Evolutionary conservation across 345 rosid genomes (phyloP), one percentile per base, ranked within the genome.

Genomic region (Gossypium bickii): DNA sequence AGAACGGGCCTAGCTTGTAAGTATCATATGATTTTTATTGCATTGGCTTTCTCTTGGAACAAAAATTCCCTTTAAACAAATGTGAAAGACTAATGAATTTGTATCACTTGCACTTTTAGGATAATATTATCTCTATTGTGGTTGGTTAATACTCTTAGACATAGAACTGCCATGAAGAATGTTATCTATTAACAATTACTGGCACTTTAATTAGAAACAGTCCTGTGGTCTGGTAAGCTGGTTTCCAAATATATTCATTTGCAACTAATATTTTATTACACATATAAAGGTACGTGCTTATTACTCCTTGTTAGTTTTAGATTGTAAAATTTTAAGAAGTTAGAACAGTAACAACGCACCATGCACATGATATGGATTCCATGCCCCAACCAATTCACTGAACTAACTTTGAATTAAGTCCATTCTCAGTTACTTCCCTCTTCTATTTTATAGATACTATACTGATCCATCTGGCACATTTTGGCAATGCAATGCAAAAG

Each of bases 401-500:
- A 45, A 15, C n/a, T 13, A 38, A 55, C 15, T 41, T 71, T 71
- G 74, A 71, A 1, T 20, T 71, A 44, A 34, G 2, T 18, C 27
- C 64, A 20, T 13, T 56, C 63, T 58, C 18, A 52, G 17, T 55
- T 57, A 15, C 62, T 41, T 71, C 2, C 1, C 15, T 57, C 60
- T 41, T 74, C 22, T 69, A 6, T 74, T 69, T 9, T 85, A 78
- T 83, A 92, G 98, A 80, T 94, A 89, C 77, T 91, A 92, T 67
- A 94, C 98, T 1, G 97, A 94, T 83, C 98, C 97, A 2, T 94
- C 98, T 1, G 94, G 98, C 73, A 94, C 98, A 80, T 92, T 92
- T 83, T 94, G 98, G 98, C 95, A 94, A 78, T 94, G 98, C 88
- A 92, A 91, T 81, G 98, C 95, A 41, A 92, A 94, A 83, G 98